Base-by-base conservation (phyloP, 2,329 filamentous ascomycete genomes). In the Aspergillus persii region DNA sequence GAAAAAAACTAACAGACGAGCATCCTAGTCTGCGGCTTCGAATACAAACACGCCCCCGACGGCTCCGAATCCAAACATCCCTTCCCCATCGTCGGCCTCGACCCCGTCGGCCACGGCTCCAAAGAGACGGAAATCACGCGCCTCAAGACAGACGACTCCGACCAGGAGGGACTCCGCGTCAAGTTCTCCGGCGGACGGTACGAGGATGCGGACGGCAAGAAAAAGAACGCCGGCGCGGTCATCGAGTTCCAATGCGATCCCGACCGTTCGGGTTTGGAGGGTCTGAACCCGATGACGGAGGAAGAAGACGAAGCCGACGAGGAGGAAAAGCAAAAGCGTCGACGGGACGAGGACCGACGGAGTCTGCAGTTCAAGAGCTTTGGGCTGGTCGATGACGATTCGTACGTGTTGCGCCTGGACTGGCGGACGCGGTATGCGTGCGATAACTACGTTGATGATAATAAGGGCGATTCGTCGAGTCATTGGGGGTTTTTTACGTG, bases 401-500 rank as follows among this genome's bases (percentile, higher is more conserved):
- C 81, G 1, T 84, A 86, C 60, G 84, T 91, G 9, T 76, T 98
- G 63, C 85, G 87, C 56, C 74, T 98, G 70, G 88, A 89, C 39
- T 99, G 94, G 94, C 81, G 84, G 71, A 97, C 94, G 12, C 92
- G 94, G 75, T 88, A 92, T 71, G 94, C 91, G 0, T 98, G 95
- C 74, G 88, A 92, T 71, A 78, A 80, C 39, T 79, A 79, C 66
- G 77, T 79, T 51, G 77, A 80, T 15, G 79, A 77, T 8, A 79
- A 80, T 47, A 76, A 75, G 23, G 66, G 71, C 44, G 65, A 71
- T 47, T 74, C 78, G 59, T 79, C 81, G 55, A 76, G 75, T 18
- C 83, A 86, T 71, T 98, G 94, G 95, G 95, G 95, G 1, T 95
- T 97, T 81, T 98, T 98, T 71, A 97, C 94, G 18, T 99, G 95